Conservation (phyloP, 2,329 filamentous ascomycete species). For the Sclerotinia minor region DNA sequence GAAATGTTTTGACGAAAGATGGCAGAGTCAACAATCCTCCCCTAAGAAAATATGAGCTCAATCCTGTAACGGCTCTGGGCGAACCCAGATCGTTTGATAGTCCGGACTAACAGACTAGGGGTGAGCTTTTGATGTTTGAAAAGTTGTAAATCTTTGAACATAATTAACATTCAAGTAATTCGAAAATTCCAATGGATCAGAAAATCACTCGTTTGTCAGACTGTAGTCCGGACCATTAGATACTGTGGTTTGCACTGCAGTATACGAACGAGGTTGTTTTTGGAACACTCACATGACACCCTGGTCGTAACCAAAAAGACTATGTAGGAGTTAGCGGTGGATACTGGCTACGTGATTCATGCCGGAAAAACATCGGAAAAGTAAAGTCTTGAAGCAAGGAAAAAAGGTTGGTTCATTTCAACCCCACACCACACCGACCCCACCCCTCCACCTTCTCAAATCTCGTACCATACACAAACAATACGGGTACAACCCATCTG, state of each 20-base stretch:
- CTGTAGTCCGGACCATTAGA: too few relatives aligned
- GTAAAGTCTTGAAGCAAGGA: background rate
- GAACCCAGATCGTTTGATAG: background rate
- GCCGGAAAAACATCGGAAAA: conserved; percentile 18
- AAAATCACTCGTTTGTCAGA: too few relatives aligned
- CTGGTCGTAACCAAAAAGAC: conserved; percentile 51
- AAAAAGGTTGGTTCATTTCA: background rate
- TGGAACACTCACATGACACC: conserved; percentile 18
- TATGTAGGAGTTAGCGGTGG: conserved; percentile 14
- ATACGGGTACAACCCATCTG: background rate
- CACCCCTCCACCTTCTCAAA: conserved; percentile 11
- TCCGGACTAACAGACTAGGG: too few relatives aligned
- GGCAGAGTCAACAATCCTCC: conserved; percentile 47
- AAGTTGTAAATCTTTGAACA: background rate
- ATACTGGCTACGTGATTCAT: background rate
- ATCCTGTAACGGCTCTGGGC: background rate
- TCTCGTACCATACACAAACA: background rate
- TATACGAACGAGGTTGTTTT: background rate
- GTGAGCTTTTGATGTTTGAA: background rate
- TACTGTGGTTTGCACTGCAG: background rate
- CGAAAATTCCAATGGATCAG: too few relatives aligned
- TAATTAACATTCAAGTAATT: too few relatives aligned
- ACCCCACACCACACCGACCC: background rate
- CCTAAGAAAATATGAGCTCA: conserved; percentile 43
- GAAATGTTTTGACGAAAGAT: conserved; percentile 23